phyloP scores from a whole-genome alignment of 2,329 filamentous ascomycete genomes.

The Nothophaeocryptopus gaeumannii region DNA sequence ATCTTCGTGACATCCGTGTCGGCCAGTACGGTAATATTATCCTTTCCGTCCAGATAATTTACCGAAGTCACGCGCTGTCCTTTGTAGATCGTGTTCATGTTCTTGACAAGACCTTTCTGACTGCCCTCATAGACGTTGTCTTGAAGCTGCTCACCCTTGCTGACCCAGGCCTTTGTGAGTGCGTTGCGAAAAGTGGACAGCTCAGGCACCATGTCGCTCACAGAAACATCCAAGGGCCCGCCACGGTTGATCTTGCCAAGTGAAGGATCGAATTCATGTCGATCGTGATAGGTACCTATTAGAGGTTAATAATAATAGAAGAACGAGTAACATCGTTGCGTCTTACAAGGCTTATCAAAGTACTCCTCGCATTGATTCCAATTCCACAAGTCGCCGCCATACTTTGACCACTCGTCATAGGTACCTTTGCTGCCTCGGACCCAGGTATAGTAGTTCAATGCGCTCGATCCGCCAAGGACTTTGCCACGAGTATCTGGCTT shows the following conservation, averaged over 20 bases:
- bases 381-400: constrained; percentile 2
- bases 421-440: constrained; percentile 15
- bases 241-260: constrained; percentile 13
- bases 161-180: too few species aligned
- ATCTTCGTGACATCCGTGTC: neutral
- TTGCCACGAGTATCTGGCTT: constrained; percentile 1
- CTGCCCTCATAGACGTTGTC: too few species aligned
- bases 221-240: constrained; percentile 8
- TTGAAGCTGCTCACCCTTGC: too few species aligned
- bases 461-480: constrained; percentile 34
- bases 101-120: neutral
- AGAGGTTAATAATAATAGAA: too few species aligned
- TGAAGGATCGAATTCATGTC: constrained; percentile 16
- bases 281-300: neutral
- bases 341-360: constrained; percentile 1
- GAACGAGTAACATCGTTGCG: neutral
- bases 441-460: constrained; percentile 40
- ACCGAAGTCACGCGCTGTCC: neutral
- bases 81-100: constrained; percentile 5
- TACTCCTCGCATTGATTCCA: constrained; percentile 3
- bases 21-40: neutral
- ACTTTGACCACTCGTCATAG: constrained; percentile 1
- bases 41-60: constrained; percentile 1
- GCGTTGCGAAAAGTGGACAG: neutral
- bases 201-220: constrained; percentile 1